phyloP scores from a whole-genome alignment of 805 yeast genomes.

The Blastobotrys robertii region DNA sequence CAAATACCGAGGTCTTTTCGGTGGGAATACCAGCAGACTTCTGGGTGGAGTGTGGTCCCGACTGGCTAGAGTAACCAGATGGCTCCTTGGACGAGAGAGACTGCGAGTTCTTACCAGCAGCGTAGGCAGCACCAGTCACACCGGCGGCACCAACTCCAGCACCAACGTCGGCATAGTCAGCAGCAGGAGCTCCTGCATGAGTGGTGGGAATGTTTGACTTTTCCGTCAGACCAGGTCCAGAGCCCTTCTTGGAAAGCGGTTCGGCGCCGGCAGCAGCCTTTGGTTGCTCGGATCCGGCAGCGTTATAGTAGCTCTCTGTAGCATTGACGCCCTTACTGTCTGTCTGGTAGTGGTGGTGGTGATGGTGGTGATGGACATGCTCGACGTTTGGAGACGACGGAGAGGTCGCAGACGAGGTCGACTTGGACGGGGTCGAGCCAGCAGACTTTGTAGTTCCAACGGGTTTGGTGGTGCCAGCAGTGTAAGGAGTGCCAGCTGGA shows the following conservation, averaged over 20 bases:
- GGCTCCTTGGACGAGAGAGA: no score
- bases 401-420: no score
- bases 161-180: neutral
- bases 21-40: no score
- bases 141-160: constrained; percentile 7
- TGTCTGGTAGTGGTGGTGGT: neutral
- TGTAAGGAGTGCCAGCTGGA: neutral
- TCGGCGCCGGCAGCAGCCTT: neutral
- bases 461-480: neutral
- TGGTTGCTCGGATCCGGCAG: neutral
- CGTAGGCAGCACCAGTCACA: constrained; percentile 1
- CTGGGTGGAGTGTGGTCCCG: neutral
- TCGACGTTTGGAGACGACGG: no score
- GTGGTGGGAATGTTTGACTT: neutral
- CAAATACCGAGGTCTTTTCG: no score
- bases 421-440: no score
- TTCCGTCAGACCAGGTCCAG: neutral
- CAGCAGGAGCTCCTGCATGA: neutral
- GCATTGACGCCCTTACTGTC: neutral
- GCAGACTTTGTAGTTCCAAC: neutral
- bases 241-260: neutral
- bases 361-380: no score
- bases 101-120: neutral
- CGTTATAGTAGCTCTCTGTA: neutral
- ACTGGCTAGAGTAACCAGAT: neutral